These are phyloP conservation scores for Cyberlindnera euphorbiae DNA, from an alignment of 805 yeast species.

Conservation along the genomic window DNA sequence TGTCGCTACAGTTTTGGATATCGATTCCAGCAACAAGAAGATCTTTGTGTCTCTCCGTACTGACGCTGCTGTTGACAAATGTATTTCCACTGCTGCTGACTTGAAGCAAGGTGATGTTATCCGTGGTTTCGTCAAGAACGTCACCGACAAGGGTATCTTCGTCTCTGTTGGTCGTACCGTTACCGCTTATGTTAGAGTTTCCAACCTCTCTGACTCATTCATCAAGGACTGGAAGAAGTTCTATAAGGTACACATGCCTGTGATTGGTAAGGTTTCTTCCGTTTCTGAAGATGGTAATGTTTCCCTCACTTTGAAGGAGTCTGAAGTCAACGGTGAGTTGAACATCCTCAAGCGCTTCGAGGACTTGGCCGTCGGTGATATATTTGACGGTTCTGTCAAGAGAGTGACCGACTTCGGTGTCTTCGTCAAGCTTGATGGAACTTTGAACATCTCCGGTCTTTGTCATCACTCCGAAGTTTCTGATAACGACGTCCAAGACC, in stretches of 20 bases:
- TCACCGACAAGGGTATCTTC: constrained; percentile 72
- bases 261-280: constrained; percentile 66
- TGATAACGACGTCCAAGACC: constrained; percentile 56
- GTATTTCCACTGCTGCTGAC: constrained; percentile 45
- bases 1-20: constrained; percentile 46
- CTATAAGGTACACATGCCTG: constrained; percentile 65
- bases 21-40: constrained; percentile 39
- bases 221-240: constrained; percentile 85
- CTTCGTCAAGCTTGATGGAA: constrained; percentile 74
- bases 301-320: constrained; percentile 73
- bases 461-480: constrained; percentile 86
- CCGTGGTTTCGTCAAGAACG: constrained; percentile 73
- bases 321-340: constrained; percentile 70
- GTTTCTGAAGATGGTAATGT: constrained; percentile 60
- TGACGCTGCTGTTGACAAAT: constrained; percentile 44
- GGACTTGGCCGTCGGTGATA: constrained; percentile 65
- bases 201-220: constrained; percentile 76
- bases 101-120: constrained; percentile 67
- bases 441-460: constrained; percentile 73
- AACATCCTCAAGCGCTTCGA: constrained; percentile 54
- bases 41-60: constrained; percentile 63
- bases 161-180: constrained; percentile 67
- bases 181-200: constrained; percentile 74
- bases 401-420: constrained; percentile 87
- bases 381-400: constrained; percentile 73